phyloP scores from a whole-genome alignment of 2,329 filamentous ascomycete species.

The Pseudogymnoascus sp. region DNA sequence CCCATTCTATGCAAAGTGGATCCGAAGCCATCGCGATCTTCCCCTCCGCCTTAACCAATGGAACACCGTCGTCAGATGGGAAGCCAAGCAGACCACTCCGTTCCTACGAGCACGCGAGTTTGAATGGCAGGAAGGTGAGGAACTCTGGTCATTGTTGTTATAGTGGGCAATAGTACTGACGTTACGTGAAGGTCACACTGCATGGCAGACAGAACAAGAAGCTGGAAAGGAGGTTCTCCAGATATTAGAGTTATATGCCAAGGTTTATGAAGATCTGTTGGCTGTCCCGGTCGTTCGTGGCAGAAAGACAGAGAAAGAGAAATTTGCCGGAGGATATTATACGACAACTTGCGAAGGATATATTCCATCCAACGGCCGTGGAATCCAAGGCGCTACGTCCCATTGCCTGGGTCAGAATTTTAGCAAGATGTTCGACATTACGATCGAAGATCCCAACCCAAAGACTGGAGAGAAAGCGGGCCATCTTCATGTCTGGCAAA shows the following conservation, averaged over 20 bases:
- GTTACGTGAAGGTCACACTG: conserved; percentile 46
- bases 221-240: conserved; percentile 82
- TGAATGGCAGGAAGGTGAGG: conserved; percentile 75
- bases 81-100: conserved; percentile 84
- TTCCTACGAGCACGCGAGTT: conserved; percentile 94
- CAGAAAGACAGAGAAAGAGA: conserved; percentile 92
- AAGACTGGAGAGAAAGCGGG: conserved; percentile 67
- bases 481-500: conserved; percentile 90
- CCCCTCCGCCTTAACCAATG: conserved; percentile 94
- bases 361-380: conserved; percentile 88
- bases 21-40: conserved; percentile 89
- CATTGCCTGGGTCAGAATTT: conserved; percentile 94
- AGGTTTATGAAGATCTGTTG: conserved; percentile 86
- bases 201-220: conserved; percentile 75
- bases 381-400: conserved; percentile 92
- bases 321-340: conserved; percentile 94
- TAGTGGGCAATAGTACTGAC: neutral
- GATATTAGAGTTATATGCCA: conserved; percentile 88
- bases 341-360: conserved; percentile 96
- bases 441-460: conserved; percentile 78
- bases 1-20: conserved; percentile 94
- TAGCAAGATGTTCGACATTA: conserved; percentile 98
- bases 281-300: conserved; percentile 93
- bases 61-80: conserved; percentile 92
- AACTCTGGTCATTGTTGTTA: conserved; percentile 35